Base-by-base conservation (phyloP, 1,284 basidiomycete species). In the Cryptococcus wingfieldii region DNA sequence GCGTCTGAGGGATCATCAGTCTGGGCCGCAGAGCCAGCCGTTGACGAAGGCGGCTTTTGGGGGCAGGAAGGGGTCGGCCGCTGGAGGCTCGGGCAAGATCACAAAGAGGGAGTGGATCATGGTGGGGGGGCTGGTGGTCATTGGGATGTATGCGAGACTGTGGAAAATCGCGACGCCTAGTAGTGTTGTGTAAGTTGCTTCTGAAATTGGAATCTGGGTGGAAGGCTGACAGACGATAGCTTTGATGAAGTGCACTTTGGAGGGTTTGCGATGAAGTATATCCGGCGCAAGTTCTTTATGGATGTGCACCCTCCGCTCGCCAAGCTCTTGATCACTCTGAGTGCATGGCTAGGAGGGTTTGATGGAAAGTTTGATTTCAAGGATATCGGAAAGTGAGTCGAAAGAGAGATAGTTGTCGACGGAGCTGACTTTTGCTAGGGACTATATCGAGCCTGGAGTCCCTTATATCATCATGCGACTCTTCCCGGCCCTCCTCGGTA, bases 171-270 rank as follows among this genome's bases (percentile, higher is more conserved):
- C 86, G 38, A 82, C 84, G 69, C 92, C 93, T 0, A 82, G 85
- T 58, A 91, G 88, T 68, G 89, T 96, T 38, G 92, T 96, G 90
- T 94, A 66, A 80, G 89, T 83, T 27, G 18, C 38, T 43, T 46
- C 51, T 23, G 23, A 23, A 23, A 38, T 38, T 31, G 54, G 28
- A 16, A 16, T 9, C 9, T 19, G 43, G 9, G 8, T 9, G 38
- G 12, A 2, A 23, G 23, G 34, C 37, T 31, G 23, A 47, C 14
- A 16, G 13, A 18, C 10, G 9, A 42, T 68, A 95, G 92, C 18
- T 97, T 97, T 73, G 93, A 97, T 70, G 93, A 97, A 76, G 93
- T 96, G 0, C 93, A 96, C 75, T 96, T 97, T 76, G 93, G 93
- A 59, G 94, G 94, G 73, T 95, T 96, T 71, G 89, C 93, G 2